Percentiles rank a stretch among this genome's conserved stretches.
phyloP scores from a whole-genome alignment of 345 rosid genomes.

The Cochlearia excelsa region DNA sequence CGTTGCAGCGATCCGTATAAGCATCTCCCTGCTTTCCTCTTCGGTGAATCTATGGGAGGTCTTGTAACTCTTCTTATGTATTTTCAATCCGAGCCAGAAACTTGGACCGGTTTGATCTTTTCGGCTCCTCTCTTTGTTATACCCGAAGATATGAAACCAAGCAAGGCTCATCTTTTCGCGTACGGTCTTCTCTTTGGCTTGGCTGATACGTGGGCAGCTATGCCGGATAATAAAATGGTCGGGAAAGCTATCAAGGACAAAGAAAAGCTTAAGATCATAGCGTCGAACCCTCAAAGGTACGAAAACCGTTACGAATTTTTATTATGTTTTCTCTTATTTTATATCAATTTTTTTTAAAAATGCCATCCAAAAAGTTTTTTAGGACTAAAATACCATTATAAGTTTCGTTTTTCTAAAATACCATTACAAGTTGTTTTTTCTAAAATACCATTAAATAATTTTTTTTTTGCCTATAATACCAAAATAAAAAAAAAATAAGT shows the following conservation, averaged over 20 bases:
- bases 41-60: conserved; percentile 98
- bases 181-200: conserved; percentile 82
- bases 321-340: not conserved
- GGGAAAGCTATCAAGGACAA: conserved; percentile 84
- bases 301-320: not conserved
- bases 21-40: conserved; percentile 68
- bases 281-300: conserved; percentile 78
- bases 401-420: no score
- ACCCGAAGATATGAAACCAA: conserved; percentile 87
- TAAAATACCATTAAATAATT: no score
- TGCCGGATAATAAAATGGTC: conserved; percentile 87
- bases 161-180: conserved; percentile 56
- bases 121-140: conserved; percentile 94
- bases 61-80: conserved; percentile 82
- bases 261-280: conserved; percentile 76
- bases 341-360: no score
- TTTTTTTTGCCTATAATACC: no score
- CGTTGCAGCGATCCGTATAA: conserved; percentile 72
- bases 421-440: no score
- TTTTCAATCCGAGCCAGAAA: conserved; percentile 70
- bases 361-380: no score
- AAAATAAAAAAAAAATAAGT: no score
- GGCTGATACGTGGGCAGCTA: conserved; percentile 94
- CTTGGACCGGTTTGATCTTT: conserved; percentile 91
- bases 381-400: no score